Base-by-base conservation (phyloP, 164 flowering plant genomes). In the Nelumbo lutea region DNA sequence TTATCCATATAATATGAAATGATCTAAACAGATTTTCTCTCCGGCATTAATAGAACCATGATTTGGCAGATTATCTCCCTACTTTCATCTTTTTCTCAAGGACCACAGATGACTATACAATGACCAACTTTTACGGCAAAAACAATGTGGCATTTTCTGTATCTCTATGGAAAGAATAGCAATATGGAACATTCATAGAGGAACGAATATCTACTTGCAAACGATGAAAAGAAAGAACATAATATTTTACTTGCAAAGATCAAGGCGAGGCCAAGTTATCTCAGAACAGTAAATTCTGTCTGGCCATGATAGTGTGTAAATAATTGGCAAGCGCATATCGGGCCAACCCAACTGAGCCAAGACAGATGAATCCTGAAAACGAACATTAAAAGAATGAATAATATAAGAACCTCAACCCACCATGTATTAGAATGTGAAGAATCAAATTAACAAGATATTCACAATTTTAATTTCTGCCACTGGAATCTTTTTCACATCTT, bases 311-410 rank as follows among this genome's bases (percentile, higher is more conserved):
- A 95, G 68, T 2, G 99, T 95, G 80, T 92, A 95, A 53, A 92
- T 88, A 67, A 95, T 95, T 47, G 99, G 99, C 79, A 95, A 73
- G 42, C 99, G 97, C 97, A 95, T 95, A 77, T 95, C 97, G 68
- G 99, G 94, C 99, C 96, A 95, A 39, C 99, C 99, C 79, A 95
- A 76, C 70, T 95, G 97, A 65, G 93, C 99, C 59, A 92, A 73
- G 57, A 95, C 86, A 44, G 97, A 92, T 64, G 99, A 95, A 83
- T 95, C 99, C 97, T 95, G 86, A 15, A 11, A 53, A 27, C 27
- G 27, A 27, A 27, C 27, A 27, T 27, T 27, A 27, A 27, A 27
- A 53, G 3, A 53, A 53, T 13, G 14, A 53, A 3, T 27, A 27
- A 27, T 27, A 27, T 27, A 27, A 27, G 27, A 27, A 27, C 27